A percentile compares a stretch with the other conserved stretches of the same genome.
Evolutionary conservation across 192 early-diverging fungal genomes (phyloP).

Genomic region (Rhizophagus sp.): DNA sequence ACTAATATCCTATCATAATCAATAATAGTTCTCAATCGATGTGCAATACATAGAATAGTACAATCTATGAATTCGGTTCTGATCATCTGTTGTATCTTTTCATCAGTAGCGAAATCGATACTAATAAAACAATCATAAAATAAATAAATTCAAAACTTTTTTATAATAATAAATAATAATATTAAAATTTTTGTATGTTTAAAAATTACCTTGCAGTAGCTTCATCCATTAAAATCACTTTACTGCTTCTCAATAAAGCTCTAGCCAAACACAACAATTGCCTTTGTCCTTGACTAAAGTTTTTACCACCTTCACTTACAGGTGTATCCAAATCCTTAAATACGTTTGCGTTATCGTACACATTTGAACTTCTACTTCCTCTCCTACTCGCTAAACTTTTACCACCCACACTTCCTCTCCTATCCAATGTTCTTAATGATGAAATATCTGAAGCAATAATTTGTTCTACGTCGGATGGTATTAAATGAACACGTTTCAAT

Average conservation of each 20-base stretch:
- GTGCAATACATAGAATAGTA: slow-evolving; percentile 63
- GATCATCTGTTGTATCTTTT: slow-evolving; percentile 60
- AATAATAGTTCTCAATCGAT: slow-evolving; percentile 60
- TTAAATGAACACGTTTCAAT: slow-evolving; percentile 72
- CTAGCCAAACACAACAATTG: slow-evolving; percentile 80
- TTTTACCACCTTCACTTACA: slow-evolving; percentile 82
- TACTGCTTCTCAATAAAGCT: slow-evolving; percentile 68
- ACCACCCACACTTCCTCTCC: not conserved
- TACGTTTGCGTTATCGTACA: not conserved
- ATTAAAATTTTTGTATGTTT: not conserved
- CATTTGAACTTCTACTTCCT: not conserved
- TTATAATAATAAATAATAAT: not conserved
- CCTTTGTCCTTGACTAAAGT: slow-evolving; percentile 79
- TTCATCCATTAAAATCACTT: slow-evolving; percentile 59
- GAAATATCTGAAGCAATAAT: slow-evolving; percentile 11
- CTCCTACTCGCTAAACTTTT: not conserved
- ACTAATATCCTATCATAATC: slow-evolving; percentile 71
- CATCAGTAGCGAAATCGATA: slow-evolving; percentile 60
- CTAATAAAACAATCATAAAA: slow-evolving; percentile 53
- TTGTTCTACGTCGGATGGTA: slow-evolving; percentile 34
- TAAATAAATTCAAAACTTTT: too few species aligned
- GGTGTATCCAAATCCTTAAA: slow-evolving; percentile 66
- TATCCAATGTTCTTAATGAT: slow-evolving; percentile 18
- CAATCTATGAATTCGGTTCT: slow-evolving; percentile 53
- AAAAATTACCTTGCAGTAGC: slow-evolving; percentile 31